Evolutionary conservation across 768 basidiomycete species (phyloP), one percentile per base, ranked within the genome.

Genomic region (Tricholoma sp.): DNA sequence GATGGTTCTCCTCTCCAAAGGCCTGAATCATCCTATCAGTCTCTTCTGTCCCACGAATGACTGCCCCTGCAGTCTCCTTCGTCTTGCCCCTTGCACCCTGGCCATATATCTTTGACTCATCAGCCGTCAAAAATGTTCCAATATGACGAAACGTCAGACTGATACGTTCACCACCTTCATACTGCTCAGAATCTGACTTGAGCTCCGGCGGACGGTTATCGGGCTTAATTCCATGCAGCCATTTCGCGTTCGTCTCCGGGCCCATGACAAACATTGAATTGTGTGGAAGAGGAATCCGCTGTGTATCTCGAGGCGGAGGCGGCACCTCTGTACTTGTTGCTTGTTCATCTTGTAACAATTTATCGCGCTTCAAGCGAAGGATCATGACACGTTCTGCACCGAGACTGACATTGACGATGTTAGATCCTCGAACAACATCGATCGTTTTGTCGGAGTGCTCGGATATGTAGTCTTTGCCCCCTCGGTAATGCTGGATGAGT

Each of bases 391-490:
- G 82, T 67, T 86, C 83, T 1, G 90, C 89, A 5, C 90, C 90
- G 12, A 92, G 74, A 63, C 86, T 89, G 59, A 92, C 85, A 58
- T 93, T 93, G 58, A 89, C 88, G 60, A 92, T 86, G 54, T 76
- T 83, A 6, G 89, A 88, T 31, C 83, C 85, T 12, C 78, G 81
- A 4, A 86, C 82, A 61, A 93, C 81, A 67, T 93, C 91, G 62
- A 92, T 80, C 5, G 90, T 93, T 72, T 93, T 93, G 70, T 93
- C 90, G 0, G 88, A 88, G 68, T 93, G 90, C 63, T 91, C 89
- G 0, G 89, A 91, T 60, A 92, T 92, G 70, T 86, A 88, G 69
- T 92, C 91, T 27, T 80, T 82, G 5, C 90, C 91, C 11, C 78
- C 79, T 56, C 90, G 88, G 66, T 92, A 92, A 66, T 83, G 79